Percentiles rank a stretch among this genome's conserved stretches.
Conservation (phyloP, 1,284 basidiomycete genomes). For the Sanguinoderma infundibulare region DNA sequence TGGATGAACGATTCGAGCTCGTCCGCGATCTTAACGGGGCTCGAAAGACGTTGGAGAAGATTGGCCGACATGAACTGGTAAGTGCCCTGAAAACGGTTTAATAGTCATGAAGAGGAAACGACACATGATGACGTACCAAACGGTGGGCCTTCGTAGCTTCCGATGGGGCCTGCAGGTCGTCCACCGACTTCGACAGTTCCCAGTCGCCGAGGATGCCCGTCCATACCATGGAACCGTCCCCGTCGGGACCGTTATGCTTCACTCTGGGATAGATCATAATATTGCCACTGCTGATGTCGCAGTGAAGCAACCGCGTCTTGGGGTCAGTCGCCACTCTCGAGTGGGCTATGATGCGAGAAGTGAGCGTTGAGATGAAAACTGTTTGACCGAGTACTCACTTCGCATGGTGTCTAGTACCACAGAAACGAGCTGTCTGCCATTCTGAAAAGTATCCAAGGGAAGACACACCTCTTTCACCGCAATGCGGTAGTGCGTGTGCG, state of each 20-base stretch:
- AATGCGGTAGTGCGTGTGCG: constrained; percentile 13
- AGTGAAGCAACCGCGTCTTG: not conserved
- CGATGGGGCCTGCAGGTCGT: not conserved
- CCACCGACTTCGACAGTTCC: not conserved
- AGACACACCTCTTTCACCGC: constrained; percentile 5
- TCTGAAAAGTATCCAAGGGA: not conserved
- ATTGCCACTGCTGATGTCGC: not conserved
- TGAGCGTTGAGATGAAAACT: not conserved
- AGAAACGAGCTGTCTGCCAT: not conserved
- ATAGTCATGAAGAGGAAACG: too few relatives aligned
- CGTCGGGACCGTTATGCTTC: not conserved
- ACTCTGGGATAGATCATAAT: not conserved
- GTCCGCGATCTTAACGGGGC: not conserved
- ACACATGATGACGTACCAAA: not conserved
- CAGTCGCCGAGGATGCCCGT: not conserved
- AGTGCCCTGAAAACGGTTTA: constrained; percentile 7
- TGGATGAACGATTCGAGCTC: constrained; percentile 13
- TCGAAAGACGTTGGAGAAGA: not conserved
- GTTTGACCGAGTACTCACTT: not conserved
- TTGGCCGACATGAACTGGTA: constrained; percentile 9
- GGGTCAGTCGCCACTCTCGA: not conserved
- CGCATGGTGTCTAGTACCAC: not conserved
- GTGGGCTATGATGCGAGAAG: not conserved
- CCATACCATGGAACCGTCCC: not conserved
- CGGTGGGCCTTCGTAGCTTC: not conserved